Percentiles rank a stretch among this genome's conserved stretches.
phyloP scores from a whole-genome alignment of 768 basidiomycete genomes.

The Leccinum truebloodii region DNA sequence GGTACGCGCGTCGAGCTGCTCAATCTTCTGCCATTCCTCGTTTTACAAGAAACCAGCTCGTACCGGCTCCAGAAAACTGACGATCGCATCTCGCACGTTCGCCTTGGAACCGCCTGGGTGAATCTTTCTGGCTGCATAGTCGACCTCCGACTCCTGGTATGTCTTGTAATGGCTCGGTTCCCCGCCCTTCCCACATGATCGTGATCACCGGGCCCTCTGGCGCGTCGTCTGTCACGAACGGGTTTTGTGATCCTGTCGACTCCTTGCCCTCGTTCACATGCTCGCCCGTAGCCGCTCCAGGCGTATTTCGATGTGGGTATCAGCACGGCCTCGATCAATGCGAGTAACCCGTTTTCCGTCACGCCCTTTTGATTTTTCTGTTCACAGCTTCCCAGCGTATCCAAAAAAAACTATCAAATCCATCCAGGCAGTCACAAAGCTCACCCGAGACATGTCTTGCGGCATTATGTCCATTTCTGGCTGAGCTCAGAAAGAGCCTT shows the following conservation, averaged over 20 bases:
- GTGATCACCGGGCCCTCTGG: slow-evolving; percentile 83
- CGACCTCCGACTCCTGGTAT: slow-evolving; percentile 66
- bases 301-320: slow-evolving; percentile 83
- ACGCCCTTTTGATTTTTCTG: slow-evolving; percentile 73
- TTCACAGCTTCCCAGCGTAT: slow-evolving; percentile 76
- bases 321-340: slow-evolving; percentile 84
- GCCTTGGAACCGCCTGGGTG: slow-evolving; percentile 92
- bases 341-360: slow-evolving; percentile 83
- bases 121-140: slow-evolving; percentile 73
- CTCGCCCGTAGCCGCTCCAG: slow-evolving; percentile 49
- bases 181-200: slow-evolving; percentile 77
- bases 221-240: slow-evolving; percentile 68
- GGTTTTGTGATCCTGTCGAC: slow-evolving; percentile 50
- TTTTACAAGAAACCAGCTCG: slow-evolving; percentile 72
- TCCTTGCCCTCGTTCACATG: slow-evolving; percentile 48
- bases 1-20: slow-evolving; percentile 85
- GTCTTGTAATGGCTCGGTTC: slow-evolving; percentile 65
- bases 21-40: slow-evolving; percentile 78
- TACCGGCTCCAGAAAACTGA: slow-evolving; percentile 76
- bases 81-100: slow-evolving; percentile 72
- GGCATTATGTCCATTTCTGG: slow-evolving; percentile 99
- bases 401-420: slow-evolving; percentile 89
- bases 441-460: slow-evolving; percentile 88
- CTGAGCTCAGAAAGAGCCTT: slow-evolving; percentile 89
- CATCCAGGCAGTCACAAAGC: slow-evolving; percentile 93